A percentile compares a stretch with the other conserved stretches of the same genome.
Evolutionary conservation across 352 stramenopile genomes (phyloP).

Genomic region (Globisporangium heterothallicum): DNA sequence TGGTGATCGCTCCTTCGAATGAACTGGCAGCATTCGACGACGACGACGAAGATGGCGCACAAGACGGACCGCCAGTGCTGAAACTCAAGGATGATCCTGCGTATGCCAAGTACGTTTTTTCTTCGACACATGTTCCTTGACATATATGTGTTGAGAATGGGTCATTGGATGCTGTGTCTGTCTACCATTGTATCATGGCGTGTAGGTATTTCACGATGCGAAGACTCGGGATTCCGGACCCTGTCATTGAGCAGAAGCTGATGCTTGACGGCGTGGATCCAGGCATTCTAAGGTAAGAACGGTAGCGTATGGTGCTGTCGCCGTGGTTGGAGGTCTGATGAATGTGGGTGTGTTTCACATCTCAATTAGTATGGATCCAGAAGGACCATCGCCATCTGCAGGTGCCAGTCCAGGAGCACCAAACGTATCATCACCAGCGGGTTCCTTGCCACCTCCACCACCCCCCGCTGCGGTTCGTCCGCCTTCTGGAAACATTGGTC

Average conservation of each 20-base stretch:
- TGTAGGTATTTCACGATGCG: constrained; percentile 79
- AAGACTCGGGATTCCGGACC: constrained; percentile 61
- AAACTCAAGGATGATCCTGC: constrained; percentile 82
- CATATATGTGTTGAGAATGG: not conserved
- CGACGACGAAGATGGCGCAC: constrained; percentile 16
- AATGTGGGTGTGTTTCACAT: not conserved
- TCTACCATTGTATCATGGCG: not conserved
- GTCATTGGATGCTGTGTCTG: not conserved
- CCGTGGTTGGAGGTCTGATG: not conserved
- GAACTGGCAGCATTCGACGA: constrained; percentile 23
- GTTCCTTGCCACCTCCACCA: constrained; percentile 27
- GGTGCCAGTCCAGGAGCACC: constrained; percentile 20
- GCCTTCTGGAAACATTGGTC: constrained; percentile 39
- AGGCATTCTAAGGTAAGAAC: constrained; percentile 36
- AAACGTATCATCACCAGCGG: constrained; percentile 18
- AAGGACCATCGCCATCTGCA: constrained; percentile 66
- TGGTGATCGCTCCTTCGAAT: constrained; percentile 25
- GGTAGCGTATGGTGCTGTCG: not conserved
- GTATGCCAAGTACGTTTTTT: constrained; percentile 54
- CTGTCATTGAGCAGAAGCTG: constrained; percentile 76
- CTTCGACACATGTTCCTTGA: not conserved
- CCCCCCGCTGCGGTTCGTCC: constrained; percentile 14
- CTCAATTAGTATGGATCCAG: constrained; percentile 59
- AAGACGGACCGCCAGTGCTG: constrained; percentile 33
- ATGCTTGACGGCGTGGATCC: constrained; percentile 72